These are phyloP conservation scores for Herpetospermum pedunculosum DNA, from an alignment of 306 rosid species.

Conservation along the genomic window DNA sequence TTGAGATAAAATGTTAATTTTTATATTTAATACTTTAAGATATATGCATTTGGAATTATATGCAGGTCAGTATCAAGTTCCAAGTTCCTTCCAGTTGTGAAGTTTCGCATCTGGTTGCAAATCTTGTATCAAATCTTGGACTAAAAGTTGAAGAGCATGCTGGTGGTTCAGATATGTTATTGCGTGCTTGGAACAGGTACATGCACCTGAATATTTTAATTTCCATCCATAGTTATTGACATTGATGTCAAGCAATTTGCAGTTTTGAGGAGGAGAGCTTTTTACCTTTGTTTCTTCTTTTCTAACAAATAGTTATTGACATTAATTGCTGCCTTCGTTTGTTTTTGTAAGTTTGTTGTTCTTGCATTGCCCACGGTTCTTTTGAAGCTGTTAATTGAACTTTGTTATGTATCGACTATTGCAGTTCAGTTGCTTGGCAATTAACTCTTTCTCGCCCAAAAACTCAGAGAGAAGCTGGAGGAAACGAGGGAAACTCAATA, in stretches of 20 bases:
- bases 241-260: background rate
- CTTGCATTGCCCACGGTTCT: background rate
- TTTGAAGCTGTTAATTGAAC: background rate
- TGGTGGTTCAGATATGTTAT: constrained; percentile 55
- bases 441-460: constrained; percentile 44
- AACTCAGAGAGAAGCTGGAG: constrained; percentile 27
- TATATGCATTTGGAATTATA: background rate
- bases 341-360: constrained; percentile 1
- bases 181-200: constrained; percentile 90
- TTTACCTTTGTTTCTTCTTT: background rate
- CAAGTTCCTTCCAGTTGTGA: constrained; percentile 73
- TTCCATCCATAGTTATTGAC: background rate
- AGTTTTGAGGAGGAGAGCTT: background rate
- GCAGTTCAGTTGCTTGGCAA: constrained; percentile 85
- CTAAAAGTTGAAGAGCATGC: constrained; percentile 45
- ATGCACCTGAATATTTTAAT: background rate
- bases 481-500: constrained; percentile 17
- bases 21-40: background rate
- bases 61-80: constrained; percentile 58
- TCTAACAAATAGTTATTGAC: background rate
- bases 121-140: constrained; percentile 61
- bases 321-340: background rate
- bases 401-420: background rate
- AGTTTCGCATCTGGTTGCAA: constrained; percentile 55
- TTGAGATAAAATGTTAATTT: background rate